Evolutionary conservation across 73 alveolate species (phyloP).

Genomic region (Symbiodinium natans): DNA sequence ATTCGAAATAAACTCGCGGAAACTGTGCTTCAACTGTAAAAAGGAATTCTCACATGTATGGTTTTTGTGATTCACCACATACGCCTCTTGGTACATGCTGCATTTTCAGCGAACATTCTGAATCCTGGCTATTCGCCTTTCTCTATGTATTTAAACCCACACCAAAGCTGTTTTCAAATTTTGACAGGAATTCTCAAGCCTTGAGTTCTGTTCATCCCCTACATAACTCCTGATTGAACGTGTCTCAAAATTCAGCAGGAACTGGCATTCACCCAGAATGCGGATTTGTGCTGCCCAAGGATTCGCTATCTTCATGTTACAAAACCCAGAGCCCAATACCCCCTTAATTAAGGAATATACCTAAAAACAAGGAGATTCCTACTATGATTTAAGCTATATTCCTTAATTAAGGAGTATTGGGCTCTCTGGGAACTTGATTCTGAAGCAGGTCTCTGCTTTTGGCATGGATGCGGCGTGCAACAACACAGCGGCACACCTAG

Average conservation of each 20-base stretch:
- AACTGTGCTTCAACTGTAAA: not conserved
- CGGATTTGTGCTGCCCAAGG: not conserved
- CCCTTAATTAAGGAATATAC: too few relatives aligned
- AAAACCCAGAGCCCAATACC: too few relatives aligned
- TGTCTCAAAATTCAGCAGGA: not conserved
- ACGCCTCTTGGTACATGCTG: not conserved
- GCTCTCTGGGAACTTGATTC: not conserved
- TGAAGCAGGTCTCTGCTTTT: not conserved
- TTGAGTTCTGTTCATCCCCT: not conserved
- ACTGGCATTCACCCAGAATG: not conserved
- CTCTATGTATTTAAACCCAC: not conserved
- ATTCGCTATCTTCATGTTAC: not conserved
- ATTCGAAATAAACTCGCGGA: not conserved
- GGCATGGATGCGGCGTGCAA: not conserved
- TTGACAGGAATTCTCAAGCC: not conserved
- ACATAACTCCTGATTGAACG: not conserved
- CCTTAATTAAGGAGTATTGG: too few relatives aligned
- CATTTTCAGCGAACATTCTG: not conserved
- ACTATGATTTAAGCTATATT: too few relatives aligned
- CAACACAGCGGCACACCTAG: not conserved
- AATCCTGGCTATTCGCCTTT: slow-evolving; percentile 11
- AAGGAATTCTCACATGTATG: not conserved
- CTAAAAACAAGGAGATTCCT: too few relatives aligned
- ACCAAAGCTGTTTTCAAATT: not conserved
- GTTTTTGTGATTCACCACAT: not conserved